A percentile compares a stretch with the other conserved stretches of the same genome.
phyloP scores from a whole-genome alignment of 1,284 basidiomycete species.

The Naganishia sp. region DNA sequence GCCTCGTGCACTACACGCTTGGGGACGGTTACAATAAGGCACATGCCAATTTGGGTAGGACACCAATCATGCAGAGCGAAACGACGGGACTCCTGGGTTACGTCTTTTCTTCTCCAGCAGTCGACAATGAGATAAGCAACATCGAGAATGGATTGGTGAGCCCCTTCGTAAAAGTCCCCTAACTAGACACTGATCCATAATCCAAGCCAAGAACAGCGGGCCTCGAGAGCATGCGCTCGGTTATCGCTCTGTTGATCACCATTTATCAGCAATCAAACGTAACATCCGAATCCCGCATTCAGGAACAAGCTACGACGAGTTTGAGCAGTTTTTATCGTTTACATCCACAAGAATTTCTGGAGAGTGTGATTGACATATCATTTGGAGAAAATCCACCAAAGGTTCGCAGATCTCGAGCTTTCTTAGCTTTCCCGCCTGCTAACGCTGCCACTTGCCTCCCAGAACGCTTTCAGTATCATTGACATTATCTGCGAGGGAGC shows the following conservation, averaged over 20 bases:
- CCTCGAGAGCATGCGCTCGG: conserved; percentile 24
- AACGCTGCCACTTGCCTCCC: background rate
- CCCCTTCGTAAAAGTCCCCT: too few species aligned
- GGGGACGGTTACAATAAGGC: conserved; percentile 18
- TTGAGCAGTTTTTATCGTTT: conserved; percentile 19
- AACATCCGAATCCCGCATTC: background rate
- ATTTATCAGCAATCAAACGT: conserved; percentile 1
- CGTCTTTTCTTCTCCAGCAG: conserved; percentile 9
- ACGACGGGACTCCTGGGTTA: conserved; percentile 16
- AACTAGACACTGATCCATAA: background rate
- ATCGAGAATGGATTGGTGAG: conserved; percentile 18
- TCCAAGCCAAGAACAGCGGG: conserved; percentile 17
- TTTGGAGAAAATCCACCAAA: conserved; percentile 16
- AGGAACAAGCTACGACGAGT: conserved; percentile 3
- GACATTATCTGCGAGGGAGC: conserved; percentile 12
- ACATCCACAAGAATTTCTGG: conserved; percentile 22
- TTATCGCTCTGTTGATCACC: conserved; percentile 14
- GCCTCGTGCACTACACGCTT: conserved; percentile 25
- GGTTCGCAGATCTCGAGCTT: background rate
- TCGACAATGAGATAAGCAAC: conserved; percentile 9
- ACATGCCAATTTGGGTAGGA: background rate
- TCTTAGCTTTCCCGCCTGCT: background rate
- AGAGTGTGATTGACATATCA: conserved; percentile 21
- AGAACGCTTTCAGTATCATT: conserved; percentile 6
- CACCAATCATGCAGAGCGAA: conserved; percentile 2